These are phyloP conservation scores for Phellinidium pouzarii DNA, from an alignment of 1,284 basidiomycete genomes.

Conservation along the genomic window DNA sequence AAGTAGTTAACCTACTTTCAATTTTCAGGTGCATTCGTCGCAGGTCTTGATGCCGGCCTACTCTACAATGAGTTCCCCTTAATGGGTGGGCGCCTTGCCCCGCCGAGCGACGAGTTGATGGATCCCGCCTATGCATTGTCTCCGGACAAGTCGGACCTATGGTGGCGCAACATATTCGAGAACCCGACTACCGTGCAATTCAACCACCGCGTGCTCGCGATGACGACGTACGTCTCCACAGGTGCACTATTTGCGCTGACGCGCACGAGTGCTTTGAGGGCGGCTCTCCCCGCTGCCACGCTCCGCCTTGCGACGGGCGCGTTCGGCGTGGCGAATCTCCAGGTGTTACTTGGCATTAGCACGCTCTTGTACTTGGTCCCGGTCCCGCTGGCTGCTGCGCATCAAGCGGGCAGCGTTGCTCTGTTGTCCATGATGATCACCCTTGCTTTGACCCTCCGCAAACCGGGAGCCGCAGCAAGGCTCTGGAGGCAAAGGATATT, in stretches of 20 bases:
- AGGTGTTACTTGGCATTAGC: conserved; percentile 85
- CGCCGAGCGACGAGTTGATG: conserved; percentile 82
- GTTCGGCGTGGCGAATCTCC: conserved; percentile 79
- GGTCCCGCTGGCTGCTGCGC: conserved; percentile 83
- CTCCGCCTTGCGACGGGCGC: conserved; percentile 58
- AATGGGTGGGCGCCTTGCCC: conserved; percentile 88
- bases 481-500: conserved; percentile 40
- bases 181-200: conserved; percentile 99
- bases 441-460: conserved; percentile 64
- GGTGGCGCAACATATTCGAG: conserved; percentile 93
- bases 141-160: conserved; percentile 64
- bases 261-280: conserved; percentile 43
- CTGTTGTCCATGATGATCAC: conserved; percentile 84
- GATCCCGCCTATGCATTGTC: conserved; percentile 67
- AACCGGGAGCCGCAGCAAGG: conserved; percentile 64
- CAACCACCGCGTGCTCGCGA: conserved; percentile 89
- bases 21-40: conserved; percentile 85
- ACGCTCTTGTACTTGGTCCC: conserved; percentile 95
- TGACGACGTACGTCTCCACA: conserved; percentile 73
- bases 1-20: conserved; percentile 11
- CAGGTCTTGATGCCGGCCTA: conserved; percentile 93
- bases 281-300: conserved; percentile 62
- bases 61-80: conserved; percentile 97
- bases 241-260: conserved; percentile 56
- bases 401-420: conserved; percentile 92